These are phyloP conservation scores for Artomyces pyxidatus DNA, from an alignment of 768 basidiomycete genomes.

Conservation along the genomic window DNA sequence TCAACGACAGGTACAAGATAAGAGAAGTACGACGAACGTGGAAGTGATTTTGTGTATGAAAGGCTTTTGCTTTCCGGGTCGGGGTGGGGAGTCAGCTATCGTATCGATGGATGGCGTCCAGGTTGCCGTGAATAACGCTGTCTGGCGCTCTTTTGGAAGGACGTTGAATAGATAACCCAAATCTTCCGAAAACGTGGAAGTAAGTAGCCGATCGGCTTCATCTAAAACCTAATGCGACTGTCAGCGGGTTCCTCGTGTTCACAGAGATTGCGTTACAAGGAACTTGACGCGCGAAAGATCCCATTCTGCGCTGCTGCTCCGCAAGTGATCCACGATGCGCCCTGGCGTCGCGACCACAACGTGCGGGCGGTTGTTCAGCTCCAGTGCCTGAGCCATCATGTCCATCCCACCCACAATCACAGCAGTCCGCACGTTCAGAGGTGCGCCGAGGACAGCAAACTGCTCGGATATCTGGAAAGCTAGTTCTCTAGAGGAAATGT, in stretches of 20 bases:
- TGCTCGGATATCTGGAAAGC: conserved; percentile 98
- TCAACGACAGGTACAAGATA: too few species aligned
- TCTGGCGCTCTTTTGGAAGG: conserved; percentile 85
- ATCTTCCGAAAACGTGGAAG: conserved; percentile 83
- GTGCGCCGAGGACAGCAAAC: conserved; percentile 80
- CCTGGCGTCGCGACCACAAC: conserved; percentile 95
- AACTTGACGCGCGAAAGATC: conserved; percentile 78
- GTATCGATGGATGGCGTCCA: conserved; percentile 80
- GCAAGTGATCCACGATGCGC: conserved; percentile 83
- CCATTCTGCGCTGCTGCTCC: conserved; percentile 74
- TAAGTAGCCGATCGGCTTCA: conserved; percentile 91
- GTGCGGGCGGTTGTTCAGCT: conserved; percentile 80
- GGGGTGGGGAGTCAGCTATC: conserved; percentile 62
- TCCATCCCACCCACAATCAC: conserved; percentile 98
- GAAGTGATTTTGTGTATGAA: conserved; percentile 78
- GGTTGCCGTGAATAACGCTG: conserved; percentile 95
- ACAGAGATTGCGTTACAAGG: conserved; percentile 39
- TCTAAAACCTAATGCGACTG: conserved; percentile 65
- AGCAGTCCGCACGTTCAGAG: conserved; percentile 74
- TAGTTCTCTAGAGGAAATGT: conserved; percentile 58
- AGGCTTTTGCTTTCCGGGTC: conserved; percentile 76
- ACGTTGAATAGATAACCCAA: conserved; percentile 66
- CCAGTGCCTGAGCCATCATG: conserved; percentile 89
- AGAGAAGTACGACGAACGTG: conserved; percentile 37
- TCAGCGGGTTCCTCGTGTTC: background rate